Conservation (phyloP, 23 red algal species). For the Cyanidiococcus yangmingshanensis region DNA sequence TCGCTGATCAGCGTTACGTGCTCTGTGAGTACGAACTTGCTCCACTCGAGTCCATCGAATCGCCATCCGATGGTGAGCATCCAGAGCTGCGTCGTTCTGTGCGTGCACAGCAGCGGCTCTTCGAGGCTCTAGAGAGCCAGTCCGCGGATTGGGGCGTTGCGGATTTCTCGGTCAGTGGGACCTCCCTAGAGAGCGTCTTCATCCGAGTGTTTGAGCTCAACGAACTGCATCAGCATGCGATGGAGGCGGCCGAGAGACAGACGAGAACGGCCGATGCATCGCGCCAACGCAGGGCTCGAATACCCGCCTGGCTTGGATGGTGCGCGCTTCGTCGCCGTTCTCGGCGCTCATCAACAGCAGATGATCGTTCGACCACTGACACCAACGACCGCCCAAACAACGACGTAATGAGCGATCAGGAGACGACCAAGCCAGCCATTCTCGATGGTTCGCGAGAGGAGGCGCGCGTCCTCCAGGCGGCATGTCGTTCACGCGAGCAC, state of each 20-base stretch:
- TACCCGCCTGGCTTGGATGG: too few species aligned
- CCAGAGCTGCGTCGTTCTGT: not conserved
- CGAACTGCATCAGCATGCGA: conserved; percentile 1
- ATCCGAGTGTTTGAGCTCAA: conserved; percentile 3
- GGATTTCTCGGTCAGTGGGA: conserved; percentile 13
- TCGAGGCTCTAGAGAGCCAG: not conserved
- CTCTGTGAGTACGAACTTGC: not conserved
- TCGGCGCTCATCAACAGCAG: too few species aligned
- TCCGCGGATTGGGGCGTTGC: not conserved
- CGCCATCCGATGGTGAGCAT: not conserved
- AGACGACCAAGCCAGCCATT: too few species aligned
- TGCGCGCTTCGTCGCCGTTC: too few species aligned
- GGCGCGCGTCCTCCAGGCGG: too few species aligned
- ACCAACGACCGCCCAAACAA: too few species aligned
- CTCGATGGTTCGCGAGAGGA: too few species aligned
- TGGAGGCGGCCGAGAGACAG: not conserved
- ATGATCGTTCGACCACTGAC: too few species aligned
- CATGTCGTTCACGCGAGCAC: too few species aligned
- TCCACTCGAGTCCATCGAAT: not conserved
- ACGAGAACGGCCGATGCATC: too few species aligned
- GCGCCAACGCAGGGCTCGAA: too few species aligned
- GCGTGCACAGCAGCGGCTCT: not conserved
- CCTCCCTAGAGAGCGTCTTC: conserved; percentile 18
- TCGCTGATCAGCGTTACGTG: not conserved
- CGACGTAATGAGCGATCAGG: too few species aligned